Percentiles rank a stretch among this genome's conserved stretches.
These are phyloP conservation scores for Sugiyamaella grinbergsii DNA, from an alignment of 1,139 yeast genomes.

Conservation along the genomic window DNA sequence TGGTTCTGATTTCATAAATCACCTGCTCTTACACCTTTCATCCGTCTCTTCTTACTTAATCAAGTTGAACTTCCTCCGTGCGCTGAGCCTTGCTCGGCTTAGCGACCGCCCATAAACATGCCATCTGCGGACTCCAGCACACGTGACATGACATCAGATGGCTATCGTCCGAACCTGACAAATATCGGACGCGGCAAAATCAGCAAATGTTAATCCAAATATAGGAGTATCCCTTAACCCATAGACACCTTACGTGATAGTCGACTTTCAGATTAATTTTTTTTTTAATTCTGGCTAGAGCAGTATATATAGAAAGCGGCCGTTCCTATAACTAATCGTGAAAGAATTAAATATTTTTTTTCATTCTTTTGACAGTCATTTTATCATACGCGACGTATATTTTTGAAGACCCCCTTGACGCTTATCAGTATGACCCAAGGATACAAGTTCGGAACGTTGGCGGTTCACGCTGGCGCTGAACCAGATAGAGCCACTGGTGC, in stretches of 20 bases:
- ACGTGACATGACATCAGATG: constrained; percentile 11
- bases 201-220: background rate
- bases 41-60: too few species aligned
- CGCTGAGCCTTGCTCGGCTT: constrained; percentile 2
- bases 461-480: constrained; percentile 82
- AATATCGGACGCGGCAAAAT: constrained; percentile 6
- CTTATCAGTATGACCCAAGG: constrained; percentile 24
- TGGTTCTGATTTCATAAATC: too few species aligned
- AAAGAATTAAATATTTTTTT: background rate
- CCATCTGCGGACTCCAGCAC: constrained; percentile 6
- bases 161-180: constrained; percentile 5
- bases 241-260: constrained; percentile 13
- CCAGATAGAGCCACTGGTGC: constrained; percentile 80
- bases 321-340: too few species aligned
- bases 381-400: background rate
- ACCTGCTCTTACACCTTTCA: too few species aligned
- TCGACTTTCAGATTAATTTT: background rate
- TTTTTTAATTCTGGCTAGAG: constrained; percentile 3
- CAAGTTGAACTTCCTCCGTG: too few species aligned
- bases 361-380: background rate
- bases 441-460: constrained; percentile 67
- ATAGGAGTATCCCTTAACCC: constrained; percentile 7
- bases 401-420: background rate
- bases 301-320: constrained; percentile 7
- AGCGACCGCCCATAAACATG: constrained; percentile 1